Evolutionary conservation across 2,329 filamentous ascomycete genomes (phyloP).

Genomic region (Colletotrichum echinochloae): DNA sequence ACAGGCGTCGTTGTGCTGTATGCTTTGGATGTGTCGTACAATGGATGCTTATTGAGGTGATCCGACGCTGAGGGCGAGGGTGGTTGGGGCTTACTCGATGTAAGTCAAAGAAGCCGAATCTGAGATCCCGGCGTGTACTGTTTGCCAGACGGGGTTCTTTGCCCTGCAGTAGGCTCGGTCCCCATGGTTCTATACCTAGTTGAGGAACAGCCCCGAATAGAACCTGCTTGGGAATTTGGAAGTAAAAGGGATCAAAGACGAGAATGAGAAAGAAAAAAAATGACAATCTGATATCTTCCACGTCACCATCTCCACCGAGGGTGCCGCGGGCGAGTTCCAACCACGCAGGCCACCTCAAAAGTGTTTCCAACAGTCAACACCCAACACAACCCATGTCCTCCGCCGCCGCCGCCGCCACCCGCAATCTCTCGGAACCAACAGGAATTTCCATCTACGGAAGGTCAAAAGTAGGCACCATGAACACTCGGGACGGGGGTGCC

Average conservation of each 20-base stretch:
- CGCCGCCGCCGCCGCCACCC: not conserved
- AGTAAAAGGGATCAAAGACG: not conserved
- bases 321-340: not conserved
- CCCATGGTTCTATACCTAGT: no score
- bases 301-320: not conserved
- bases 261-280: no score
- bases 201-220: not conserved
- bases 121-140: no score
- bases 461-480: not conserved
- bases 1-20: no score
- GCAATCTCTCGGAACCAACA: not conserved
- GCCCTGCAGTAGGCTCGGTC: no score
- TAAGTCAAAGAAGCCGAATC: no score
- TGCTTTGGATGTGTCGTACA: no score
- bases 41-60: no score
- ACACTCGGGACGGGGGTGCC: not conserved
- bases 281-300: not conserved
- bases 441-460: conserved; percentile 7
- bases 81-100: no score
- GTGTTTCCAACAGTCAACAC: not conserved
- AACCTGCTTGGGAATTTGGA: not conserved
- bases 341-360: not conserved
- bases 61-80: no score
- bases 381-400: not conserved
- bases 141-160: no score